Evolutionary conservation across 2,329 filamentous ascomycete genomes (phyloP), one percentile per base, ranked within the genome.

Genomic region (Mollisiaceae sp.): DNA sequence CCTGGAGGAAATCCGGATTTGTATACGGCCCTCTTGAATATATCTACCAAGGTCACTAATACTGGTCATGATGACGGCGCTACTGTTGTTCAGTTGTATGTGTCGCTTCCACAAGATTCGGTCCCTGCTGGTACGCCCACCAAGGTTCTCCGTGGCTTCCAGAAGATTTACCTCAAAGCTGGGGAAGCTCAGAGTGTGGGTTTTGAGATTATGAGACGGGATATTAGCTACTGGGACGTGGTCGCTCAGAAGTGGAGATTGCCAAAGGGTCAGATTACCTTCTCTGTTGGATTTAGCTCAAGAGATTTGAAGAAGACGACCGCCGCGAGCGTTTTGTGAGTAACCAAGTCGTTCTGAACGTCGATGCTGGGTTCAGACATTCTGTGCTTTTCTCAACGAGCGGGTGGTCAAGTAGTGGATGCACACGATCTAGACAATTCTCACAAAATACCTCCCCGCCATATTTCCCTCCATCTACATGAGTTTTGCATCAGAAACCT

Each of bases 181-280:
- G 81, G 82, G 0, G 76, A 85, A 71, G 79, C 78, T 1, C 74
- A 78, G 6, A 75, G 75, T 1, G 73, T 86, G 4, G 76, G 70
- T 0, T 84, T 91, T 67, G 76, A 81, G 32, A 74, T 91, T 45
- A 87, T 82, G 4, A 80, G 84, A 62, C 82, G 87, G 57, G 88
- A 91, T 69, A 72, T 91, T 61, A 88, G 86, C 67, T 80, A 86
- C 1, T 91, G 88, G 88, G 85, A 90, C 72, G 84, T 87, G 1
- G 78, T 75, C 0, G 76, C 77, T 22, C 87, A 90, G 77, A 79
- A 83, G 64, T 91, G 88, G 88, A 77, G 79, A 11, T 63, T 86
- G 8, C 79, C 65, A 4, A n/a, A 58, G 14, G 69, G 69, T 8
- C 50, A 65, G 8, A 58, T 70, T 14, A 50, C 27, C 8, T 18